A percentile compares a stretch with the other conserved stretches of the same genome.
Conservation (phyloP, 139 green algal species). For the Closterium sp. region DNA sequence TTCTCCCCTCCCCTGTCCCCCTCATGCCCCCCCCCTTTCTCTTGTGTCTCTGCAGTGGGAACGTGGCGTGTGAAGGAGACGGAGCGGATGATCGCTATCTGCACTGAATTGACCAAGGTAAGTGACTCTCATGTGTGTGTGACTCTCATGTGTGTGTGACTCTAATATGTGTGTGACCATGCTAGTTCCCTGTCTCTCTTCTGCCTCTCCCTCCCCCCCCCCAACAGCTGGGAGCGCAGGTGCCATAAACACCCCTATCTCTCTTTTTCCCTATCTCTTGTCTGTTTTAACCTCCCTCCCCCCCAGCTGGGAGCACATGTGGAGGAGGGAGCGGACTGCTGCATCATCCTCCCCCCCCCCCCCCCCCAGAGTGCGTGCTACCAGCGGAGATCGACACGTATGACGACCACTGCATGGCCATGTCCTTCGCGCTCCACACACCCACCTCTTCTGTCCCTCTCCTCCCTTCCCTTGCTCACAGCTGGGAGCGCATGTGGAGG, state of each 20-base stretch:
- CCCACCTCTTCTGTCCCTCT: too few species aligned
- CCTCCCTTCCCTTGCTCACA: neutral
- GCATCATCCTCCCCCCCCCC: too few species aligned
- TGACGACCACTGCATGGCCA: slow-evolving; percentile 68
- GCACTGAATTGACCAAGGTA: slow-evolving; percentile 86
- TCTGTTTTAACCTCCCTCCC: neutral
- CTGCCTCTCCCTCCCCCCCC: neutral
- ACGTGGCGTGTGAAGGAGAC: slow-evolving; percentile 99
- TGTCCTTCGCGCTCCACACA: slow-evolving; percentile 66
- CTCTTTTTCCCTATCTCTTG: neutral
- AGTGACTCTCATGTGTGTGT: slow-evolving; percentile 42
- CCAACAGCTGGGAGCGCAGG: too few species aligned
- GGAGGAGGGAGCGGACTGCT: too few species aligned
- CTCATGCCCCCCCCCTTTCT: neutral
- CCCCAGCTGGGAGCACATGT: too few species aligned
- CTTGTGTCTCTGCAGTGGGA: slow-evolving; percentile 66
- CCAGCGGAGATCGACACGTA: slow-evolving; percentile 62
- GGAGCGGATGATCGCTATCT: slow-evolving; percentile 98
- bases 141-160: neutral
- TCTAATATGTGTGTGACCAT: neutral
- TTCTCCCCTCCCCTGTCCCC: neutral
- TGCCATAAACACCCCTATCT: too few species aligned
- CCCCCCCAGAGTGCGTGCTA: too few species aligned
- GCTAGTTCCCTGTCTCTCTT: neutral
- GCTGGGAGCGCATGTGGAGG: slow-evolving; percentile 65